These are phyloP conservation scores for Aspergillus fischeri DNA, from an alignment of 2,329 filamentous ascomycete genomes.

Conservation along the genomic window DNA sequence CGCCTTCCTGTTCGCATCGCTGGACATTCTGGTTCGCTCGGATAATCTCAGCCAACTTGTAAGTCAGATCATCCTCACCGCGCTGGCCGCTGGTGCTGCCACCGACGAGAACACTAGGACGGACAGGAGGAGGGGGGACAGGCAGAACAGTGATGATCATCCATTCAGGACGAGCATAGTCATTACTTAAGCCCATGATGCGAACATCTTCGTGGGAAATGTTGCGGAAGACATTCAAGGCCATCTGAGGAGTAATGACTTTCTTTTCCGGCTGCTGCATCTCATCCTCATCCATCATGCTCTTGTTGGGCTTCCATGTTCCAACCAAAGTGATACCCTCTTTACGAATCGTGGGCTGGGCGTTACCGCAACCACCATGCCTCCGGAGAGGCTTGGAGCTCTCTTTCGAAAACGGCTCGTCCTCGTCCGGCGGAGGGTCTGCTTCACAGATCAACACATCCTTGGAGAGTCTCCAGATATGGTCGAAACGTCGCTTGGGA, in stretches of 20 bases:
- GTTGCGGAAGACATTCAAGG: conserved; percentile 78
- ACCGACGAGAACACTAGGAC: conserved; percentile 95
- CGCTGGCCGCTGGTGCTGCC: conserved; percentile 87
- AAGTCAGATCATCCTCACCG: conserved; percentile 98
- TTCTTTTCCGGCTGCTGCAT: conserved; percentile 72
- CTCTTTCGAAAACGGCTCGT: conserved; percentile 67
- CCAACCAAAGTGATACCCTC: conserved; percentile 78
- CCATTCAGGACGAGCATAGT: conserved; percentile 97
- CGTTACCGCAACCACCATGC: conserved; percentile 92
- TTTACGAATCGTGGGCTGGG: conserved; percentile 82
- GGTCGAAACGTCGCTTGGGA: conserved; percentile 89
- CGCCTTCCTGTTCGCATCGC: conserved; percentile 85
- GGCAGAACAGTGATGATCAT: conserved; percentile 95
- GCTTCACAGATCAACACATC: conserved; percentile 80
- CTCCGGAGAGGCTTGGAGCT: conserved; percentile 48
- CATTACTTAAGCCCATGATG: conserved; percentile 86
- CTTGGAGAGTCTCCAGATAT: conserved; percentile 89
- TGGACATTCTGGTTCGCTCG: conserved; percentile 94
- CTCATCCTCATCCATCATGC: conserved; percentile 63
- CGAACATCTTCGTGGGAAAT: conserved; percentile 77
- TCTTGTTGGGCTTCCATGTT: conserved; percentile 67
- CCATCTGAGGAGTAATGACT: conserved; percentile 76
- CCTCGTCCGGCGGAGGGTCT: conserved; percentile 63
- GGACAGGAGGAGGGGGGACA: conserved; percentile 90
- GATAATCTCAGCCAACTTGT: conserved; percentile 98